A percentile compares a stretch with the other conserved stretches of the same genome.
Evolutionary conservation across 1,284 basidiomycete genomes (phyloP).

Genomic region (Dichomitus squalens): DNA sequence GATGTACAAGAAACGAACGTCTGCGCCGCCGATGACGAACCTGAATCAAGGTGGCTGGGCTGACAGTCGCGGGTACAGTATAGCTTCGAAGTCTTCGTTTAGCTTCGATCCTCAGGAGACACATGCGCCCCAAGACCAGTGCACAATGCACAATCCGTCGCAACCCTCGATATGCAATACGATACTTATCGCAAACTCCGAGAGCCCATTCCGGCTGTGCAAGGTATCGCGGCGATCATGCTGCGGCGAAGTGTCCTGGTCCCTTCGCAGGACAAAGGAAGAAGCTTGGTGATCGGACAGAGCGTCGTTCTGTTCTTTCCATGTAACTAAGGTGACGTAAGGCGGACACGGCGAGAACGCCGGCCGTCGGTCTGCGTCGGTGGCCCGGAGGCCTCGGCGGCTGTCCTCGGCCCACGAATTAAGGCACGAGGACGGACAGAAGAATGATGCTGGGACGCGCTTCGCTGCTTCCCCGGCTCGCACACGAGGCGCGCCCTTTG

Average conservation of each 20-base stretch:
- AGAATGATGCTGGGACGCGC: conserved; percentile 20
- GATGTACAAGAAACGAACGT: no score
- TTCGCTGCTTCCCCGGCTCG: conserved; percentile 10
- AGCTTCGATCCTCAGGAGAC: background rate
- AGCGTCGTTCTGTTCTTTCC: conserved; percentile 24
- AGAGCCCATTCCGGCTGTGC: background rate
- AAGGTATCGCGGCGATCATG: conserved; percentile 10
- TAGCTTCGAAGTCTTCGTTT: no score
- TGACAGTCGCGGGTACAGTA: no score
- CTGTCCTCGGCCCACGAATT: background rate
- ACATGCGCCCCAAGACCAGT: background rate
- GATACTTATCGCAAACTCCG: background rate
- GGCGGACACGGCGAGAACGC: conserved; percentile 1
- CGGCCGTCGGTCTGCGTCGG: background rate
- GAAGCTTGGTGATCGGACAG: conserved; percentile 18
- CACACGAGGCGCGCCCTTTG: conserved; percentile 3
- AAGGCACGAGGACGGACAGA: conserved; percentile 17
- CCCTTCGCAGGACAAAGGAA: conserved; percentile 20
- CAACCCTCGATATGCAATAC: background rate
- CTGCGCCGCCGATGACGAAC: background rate
- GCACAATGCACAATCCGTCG: background rate
- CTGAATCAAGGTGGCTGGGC: background rate
- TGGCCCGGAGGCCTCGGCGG: background rate
- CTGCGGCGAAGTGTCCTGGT: conserved; percentile 9
- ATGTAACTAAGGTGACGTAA: conserved; percentile 31